A percentile compares a stretch with the other conserved stretches of the same genome.
phyloP scores from a whole-genome alignment of 2,329 filamentous ascomycete species.

The Aspergillus pseudoglaucus region DNA sequence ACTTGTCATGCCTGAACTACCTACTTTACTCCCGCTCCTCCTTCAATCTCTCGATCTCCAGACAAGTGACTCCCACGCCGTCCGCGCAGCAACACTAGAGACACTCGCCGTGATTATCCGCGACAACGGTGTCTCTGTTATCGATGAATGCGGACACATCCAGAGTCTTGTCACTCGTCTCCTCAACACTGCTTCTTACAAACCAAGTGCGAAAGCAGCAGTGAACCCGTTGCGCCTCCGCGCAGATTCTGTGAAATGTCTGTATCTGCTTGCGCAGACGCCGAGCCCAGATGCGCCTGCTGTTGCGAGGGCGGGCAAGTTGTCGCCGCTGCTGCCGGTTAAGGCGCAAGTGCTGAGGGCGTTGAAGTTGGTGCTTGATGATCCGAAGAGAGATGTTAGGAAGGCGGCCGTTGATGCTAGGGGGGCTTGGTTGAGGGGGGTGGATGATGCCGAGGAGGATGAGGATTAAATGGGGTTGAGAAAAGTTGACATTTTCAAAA shows the following conservation, averaged over 20 bases:
- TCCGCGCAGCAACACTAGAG: constrained; percentile 56
- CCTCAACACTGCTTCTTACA: constrained; percentile 40
- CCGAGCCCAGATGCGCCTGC: constrained; percentile 16
- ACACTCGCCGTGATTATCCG: constrained; percentile 54
- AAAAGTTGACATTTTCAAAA: neutral
- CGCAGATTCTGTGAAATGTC: constrained; percentile 30
- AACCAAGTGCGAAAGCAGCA: constrained; percentile 7
- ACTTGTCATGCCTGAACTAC: constrained; percentile 54
- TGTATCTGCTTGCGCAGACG: constrained; percentile 32
- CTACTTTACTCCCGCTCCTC: constrained; percentile 53
- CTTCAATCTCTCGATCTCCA: constrained; percentile 57
- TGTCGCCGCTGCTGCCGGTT: constrained; percentile 49
- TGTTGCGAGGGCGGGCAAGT: constrained; percentile 18
- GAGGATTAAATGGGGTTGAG: constrained; percentile 41
- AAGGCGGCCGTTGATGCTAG: constrained; percentile 57
- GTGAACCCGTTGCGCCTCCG: constrained; percentile 26
- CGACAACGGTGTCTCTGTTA: constrained; percentile 48
- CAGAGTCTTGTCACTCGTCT: constrained; percentile 52
- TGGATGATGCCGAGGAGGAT: constrained; percentile 54
- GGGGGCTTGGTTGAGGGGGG: constrained; percentile 51
- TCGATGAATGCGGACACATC: constrained; percentile 49
- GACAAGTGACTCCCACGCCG: constrained; percentile 39
- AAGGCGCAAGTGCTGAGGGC: constrained; percentile 52
- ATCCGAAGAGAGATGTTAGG: constrained; percentile 56
- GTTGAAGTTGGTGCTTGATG: constrained; percentile 52